A percentile compares a stretch with the other conserved stretches of the same genome.
Conservation (phyloP, 306 rosid species). For the Herpetospermum pedunculosum region DNA sequence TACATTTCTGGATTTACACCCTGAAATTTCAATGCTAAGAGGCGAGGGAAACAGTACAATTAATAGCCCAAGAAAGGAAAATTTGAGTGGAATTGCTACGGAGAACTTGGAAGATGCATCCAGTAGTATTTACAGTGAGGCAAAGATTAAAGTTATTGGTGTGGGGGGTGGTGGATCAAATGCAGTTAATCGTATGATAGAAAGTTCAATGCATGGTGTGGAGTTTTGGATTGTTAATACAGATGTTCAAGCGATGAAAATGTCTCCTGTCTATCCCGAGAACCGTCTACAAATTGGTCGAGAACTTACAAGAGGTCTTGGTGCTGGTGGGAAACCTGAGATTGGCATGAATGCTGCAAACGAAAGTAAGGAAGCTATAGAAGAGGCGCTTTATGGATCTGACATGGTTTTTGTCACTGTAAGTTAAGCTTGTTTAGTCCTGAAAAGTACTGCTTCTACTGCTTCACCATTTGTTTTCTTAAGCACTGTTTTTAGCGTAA, state of each 20-base stretch:
- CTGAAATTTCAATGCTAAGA: conserved; percentile 87
- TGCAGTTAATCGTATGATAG: conserved; percentile 96
- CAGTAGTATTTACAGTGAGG: conserved; percentile 47
- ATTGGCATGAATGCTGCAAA: conserved; percentile 99
- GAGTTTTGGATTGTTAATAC: conserved; percentile 97
- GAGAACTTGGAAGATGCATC: conserved; percentile 41
- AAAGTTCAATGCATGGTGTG: conserved; percentile 86
- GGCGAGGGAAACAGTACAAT: conserved; percentile 51
- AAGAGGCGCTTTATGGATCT: conserved; percentile 86
- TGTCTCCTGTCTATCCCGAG: conserved; percentile 78
- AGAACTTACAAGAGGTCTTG: conserved; percentile 97
- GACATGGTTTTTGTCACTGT: conserved; percentile 98
- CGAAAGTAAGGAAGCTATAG: conserved; percentile 74
- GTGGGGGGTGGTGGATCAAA: conserved; percentile 98
- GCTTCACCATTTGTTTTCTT: background rate
- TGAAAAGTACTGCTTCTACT: background rate
- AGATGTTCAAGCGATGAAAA: conserved; percentile 87
- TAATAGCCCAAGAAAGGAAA: conserved; percentile 49
- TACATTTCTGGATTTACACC: conserved; percentile 83
- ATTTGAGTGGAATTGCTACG: conserved; percentile 26
- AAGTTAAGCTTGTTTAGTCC: conserved; percentile 21
- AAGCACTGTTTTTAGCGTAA: background rate
- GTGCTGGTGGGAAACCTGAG: conserved; percentile 98
- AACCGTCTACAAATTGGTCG: conserved; percentile 87
- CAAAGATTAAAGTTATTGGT: conserved; percentile 88